phyloP scores from a whole-genome alignment of 345 rosid species.

The Linum usitatissimum region DNA sequence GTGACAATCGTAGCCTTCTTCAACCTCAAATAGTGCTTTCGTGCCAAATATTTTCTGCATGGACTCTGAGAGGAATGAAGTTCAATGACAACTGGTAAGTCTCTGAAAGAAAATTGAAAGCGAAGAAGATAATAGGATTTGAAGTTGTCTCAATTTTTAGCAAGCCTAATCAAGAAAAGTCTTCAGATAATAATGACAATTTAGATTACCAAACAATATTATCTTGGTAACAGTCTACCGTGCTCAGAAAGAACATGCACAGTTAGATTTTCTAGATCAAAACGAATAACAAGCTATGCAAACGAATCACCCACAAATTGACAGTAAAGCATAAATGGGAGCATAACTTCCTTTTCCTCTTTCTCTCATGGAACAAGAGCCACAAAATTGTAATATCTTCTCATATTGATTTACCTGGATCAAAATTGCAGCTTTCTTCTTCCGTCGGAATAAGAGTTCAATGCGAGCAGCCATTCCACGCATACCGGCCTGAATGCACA shows the following conservation, averaged over 20 bases:
- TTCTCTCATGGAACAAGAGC: not conserved
- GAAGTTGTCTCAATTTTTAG: not conserved
- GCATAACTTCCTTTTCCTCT: not conserved
- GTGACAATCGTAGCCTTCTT: not conserved
- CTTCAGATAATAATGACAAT: not conserved
- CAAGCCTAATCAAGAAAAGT: not conserved
- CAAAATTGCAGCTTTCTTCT: slow-evolving; percentile 1
- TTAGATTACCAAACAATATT: not conserved
- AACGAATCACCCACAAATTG: not conserved
- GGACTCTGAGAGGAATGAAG: slow-evolving; percentile 1
- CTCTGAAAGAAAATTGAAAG: too few species aligned
- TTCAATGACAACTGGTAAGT: not conserved
- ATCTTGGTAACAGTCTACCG: not conserved
- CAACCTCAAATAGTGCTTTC: not conserved
- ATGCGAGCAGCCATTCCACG: slow-evolving; percentile 7
- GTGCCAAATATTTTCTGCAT: slow-evolving; percentile 2
- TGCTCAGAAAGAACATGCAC: not conserved
- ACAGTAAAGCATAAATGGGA: not conserved
- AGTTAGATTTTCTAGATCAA: not conserved
- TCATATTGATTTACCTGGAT: slow-evolving; percentile 3
- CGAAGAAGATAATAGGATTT: not conserved
- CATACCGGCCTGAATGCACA: slow-evolving; percentile 4
- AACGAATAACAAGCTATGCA: not conserved
- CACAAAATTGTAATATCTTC: not conserved
- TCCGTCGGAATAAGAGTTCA: not conserved